Base-by-base conservation (phyloP, 805 yeast genomes). In the Maudiozyma saulgeensis region DNA sequence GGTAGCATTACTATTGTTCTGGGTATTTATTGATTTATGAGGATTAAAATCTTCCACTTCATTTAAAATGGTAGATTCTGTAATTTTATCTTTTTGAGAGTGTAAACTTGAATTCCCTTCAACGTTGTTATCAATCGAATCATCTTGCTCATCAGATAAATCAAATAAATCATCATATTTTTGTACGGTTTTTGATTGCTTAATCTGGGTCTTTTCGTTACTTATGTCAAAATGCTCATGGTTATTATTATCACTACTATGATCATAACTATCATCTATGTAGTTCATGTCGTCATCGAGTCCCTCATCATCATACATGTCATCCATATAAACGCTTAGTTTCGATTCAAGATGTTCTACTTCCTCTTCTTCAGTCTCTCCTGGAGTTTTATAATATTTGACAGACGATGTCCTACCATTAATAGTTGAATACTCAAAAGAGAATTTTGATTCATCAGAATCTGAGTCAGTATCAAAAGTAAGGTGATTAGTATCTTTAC, bases 401-500 rank as follows among this genome's bases (percentile, higher is more conserved):
- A 75, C 71, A 0, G 83, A 78, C 1, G 76, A 67, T 48, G 78
- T 77, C 51, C 84, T 67, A 3, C 78, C 79, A n/a, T 75, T 70
- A 7, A 64, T 55, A 1, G 62, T 65, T 16, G 70, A 72, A 41
- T 69, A 68, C 44, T 76, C 79, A 53, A 80, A 80, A 1, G 83
- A 79, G 53, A 78, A 80, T 48, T 53, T 54, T 2, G 69, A 65
- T 26, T 35, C 45, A 3, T 59, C 48, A 16, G 48, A 52, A 43
- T 64, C 67, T 1, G 57, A 57, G 15, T 51, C 61, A 3, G 45
- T n/a, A 4, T 46, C 44, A n/a, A 31, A 41, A 19, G 45, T 42
- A 12, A 49, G 47, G 15, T 38, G 32, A 16, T 21, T 32, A 2
- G 39, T 15, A n/a, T 50, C 58, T 31, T 47, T 48, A 12, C 49